Percentiles rank a stretch among this genome's conserved stretches.
phyloP scores from a whole-genome alignment of 2,329 filamentous ascomycete genomes.

The Fusarium pseudonygamai region DNA sequence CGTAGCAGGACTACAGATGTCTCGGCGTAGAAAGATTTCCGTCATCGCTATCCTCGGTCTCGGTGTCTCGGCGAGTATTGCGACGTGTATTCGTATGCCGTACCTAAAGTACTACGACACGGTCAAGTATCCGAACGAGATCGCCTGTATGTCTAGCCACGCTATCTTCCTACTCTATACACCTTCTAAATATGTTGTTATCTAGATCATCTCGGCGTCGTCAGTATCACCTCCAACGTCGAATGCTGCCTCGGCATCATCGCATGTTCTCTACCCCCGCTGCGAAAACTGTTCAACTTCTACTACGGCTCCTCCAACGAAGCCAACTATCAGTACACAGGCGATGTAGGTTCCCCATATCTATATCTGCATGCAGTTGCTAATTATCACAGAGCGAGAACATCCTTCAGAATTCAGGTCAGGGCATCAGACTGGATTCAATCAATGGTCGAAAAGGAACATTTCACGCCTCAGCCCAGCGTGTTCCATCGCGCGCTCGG shows the following conservation, averaged over 20 bases:
- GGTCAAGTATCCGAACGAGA: slow-evolving; percentile 4
- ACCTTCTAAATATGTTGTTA: too few relatives aligned
- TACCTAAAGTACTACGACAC: slow-evolving; percentile 13
- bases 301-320: slow-evolving; percentile 8
- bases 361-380: background rate
- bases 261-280: background rate
- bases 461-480: background rate
- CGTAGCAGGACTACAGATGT: background rate
- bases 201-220: slow-evolving; percentile 12
- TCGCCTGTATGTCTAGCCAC: background rate
- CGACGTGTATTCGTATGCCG: slow-evolving; percentile 10
- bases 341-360: background rate
- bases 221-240: slow-evolving; percentile 13
- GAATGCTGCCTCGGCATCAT: slow-evolving; percentile 18
- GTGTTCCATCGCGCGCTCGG: background rate
- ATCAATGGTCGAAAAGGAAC: background rate
- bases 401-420: background rate
- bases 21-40: slow-evolving; percentile 2
- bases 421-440: slow-evolving; percentile 1
- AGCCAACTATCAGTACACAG: background rate
- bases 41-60: slow-evolving; percentile 8
- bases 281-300: slow-evolving; percentile 5
- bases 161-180: too few relatives aligned
- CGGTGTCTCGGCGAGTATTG: background rate
- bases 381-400: background rate